Evolutionary conservation across 1,139 yeast genomes (phyloP).

Genomic region (Suhomyces bolitotheri): DNA sequence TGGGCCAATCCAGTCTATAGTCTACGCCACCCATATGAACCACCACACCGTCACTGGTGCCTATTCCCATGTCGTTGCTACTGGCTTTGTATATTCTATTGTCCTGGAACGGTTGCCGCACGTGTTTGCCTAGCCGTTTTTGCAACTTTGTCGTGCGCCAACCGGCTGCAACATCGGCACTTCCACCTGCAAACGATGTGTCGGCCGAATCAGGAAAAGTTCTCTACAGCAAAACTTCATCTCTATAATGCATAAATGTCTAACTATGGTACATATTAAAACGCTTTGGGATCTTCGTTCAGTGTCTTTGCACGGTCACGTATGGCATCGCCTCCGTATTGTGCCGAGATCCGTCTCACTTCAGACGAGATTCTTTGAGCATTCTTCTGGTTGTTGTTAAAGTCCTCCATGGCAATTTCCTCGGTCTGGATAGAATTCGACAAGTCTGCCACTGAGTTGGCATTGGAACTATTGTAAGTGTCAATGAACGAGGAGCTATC

Average conservation of each 20-base stretch:
- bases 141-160: conserved; percentile 5
- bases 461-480: conserved; percentile 22
- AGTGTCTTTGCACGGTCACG: not conserved
- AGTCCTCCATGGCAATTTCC: conserved; percentile 52
- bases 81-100: too few species aligned
- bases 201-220: too few species aligned
- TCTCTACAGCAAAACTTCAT: too few species aligned
- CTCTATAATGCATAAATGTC: not conserved
- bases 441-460: conserved; percentile 11
- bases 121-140: too few species aligned
- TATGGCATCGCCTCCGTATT: conserved; percentile 6
- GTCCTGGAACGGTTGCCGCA: too few species aligned
- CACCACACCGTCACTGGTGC: too few species aligned
- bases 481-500: conserved; percentile 36
- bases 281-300: too few species aligned
- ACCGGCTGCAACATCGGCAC: conserved; percentile 4
- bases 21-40: too few species aligned
- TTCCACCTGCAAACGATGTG: too few species aligned
- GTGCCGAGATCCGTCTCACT: conserved; percentile 17
- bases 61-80: too few species aligned
- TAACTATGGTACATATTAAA: not conserved
- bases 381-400: conserved; percentile 26
- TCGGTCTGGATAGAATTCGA: conserved; percentile 36
- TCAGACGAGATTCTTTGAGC: conserved; percentile 31
- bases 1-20: too few species aligned